Percentiles rank a stretch among this genome's conserved stretches.
phyloP scores from a whole-genome alignment of 176 grass and related monocot species.

The Saccharum spontaneum region DNA sequence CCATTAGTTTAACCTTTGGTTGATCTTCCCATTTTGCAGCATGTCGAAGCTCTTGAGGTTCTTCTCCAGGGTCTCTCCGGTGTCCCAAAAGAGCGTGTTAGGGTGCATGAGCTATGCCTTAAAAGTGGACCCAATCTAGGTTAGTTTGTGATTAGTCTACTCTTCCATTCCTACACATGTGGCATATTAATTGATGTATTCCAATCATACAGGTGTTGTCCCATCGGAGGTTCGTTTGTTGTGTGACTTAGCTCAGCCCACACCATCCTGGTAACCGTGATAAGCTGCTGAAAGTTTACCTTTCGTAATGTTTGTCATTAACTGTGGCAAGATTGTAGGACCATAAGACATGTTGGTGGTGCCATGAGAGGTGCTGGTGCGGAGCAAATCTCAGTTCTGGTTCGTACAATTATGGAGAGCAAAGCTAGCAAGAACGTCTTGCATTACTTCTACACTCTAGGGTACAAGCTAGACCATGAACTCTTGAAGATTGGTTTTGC shows the following conservation, averaged over 20 bases:
- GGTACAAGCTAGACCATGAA: conserved; percentile 94
- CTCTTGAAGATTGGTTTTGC: conserved; percentile 84
- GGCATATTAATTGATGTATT: conserved; percentile 17
- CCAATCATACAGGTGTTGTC: conserved; percentile 51
- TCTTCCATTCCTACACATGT: conserved; percentile 22
- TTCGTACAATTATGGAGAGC: conserved; percentile 68
- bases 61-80: conserved; percentile 84
- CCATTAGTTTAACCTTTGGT: not conserved
- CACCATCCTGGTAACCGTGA: conserved; percentile 68
- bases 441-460: conserved; percentile 81
- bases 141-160: conserved; percentile 19
- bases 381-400: conserved; percentile 88
- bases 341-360: conserved; percentile 76
- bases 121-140: conserved; percentile 89
- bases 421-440: conserved; percentile 85
- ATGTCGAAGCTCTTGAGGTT: conserved; percentile 92
- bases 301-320: not conserved
- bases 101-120: conserved; percentile 83
- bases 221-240: conserved; percentile 72
- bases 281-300: not conserved
- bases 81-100: conserved; percentile 77
- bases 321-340: conserved; percentile 41
- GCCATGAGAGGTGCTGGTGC: conserved; percentile 85
- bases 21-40: conserved; percentile 47
- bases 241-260: conserved; percentile 80